Percentiles rank a stretch among this genome's conserved stretches.
These are phyloP conservation scores for Pichia sp. DNA, from an alignment of 1,139 yeast species.

Conservation along the genomic window DNA sequence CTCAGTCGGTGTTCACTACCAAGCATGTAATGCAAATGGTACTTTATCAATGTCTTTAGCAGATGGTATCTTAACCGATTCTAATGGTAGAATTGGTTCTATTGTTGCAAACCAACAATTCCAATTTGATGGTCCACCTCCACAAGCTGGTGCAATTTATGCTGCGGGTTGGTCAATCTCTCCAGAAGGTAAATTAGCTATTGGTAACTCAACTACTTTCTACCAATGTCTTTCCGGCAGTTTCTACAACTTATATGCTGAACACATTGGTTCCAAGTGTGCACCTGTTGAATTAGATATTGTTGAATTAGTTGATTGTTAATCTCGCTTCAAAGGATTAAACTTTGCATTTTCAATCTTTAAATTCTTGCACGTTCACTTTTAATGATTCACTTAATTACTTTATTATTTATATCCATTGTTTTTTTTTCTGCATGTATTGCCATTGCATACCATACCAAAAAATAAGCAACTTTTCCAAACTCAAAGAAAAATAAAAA, in stretches of 20 bases:
- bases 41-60: constrained; percentile 52
- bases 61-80: constrained; percentile 51
- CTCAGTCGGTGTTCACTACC: constrained; percentile 32
- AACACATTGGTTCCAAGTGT: constrained; percentile 63
- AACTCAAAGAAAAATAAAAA: neutral
- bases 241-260: constrained; percentile 77
- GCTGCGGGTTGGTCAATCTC: constrained; percentile 81
- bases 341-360: neutral
- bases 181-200: constrained; percentile 58
- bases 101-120: constrained; percentile 82
- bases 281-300: constrained; percentile 54
- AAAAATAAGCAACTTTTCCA: neutral
- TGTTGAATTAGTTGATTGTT: constrained; percentile 61
- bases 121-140: constrained; percentile 89
- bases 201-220: constrained; percentile 60
- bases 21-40: constrained; percentile 46
- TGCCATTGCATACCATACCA: neutral
- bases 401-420: neutral
- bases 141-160: constrained; percentile 82
- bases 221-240: constrained; percentile 76
- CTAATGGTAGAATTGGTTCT: constrained; percentile 67
- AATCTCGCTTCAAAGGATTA: constrained; percentile 16
- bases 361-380: neutral
- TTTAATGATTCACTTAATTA: neutral
- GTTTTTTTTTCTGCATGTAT: neutral